phyloP scores from a whole-genome alignment of 1,139 yeast species.

The Candida sp. region DNA sequence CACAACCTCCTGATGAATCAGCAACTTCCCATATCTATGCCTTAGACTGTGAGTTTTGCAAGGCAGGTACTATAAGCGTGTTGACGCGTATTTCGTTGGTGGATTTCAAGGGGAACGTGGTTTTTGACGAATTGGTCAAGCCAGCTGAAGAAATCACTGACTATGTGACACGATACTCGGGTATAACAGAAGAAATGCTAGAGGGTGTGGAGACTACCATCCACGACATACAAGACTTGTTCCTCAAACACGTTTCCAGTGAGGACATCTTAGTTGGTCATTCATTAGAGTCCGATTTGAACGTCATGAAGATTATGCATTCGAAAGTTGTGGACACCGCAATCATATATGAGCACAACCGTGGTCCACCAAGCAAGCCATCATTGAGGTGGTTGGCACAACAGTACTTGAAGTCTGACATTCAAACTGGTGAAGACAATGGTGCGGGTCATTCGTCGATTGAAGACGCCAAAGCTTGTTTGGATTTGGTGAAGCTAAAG shows the following conservation, averaged over 20 bases:
- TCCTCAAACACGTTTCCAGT: conserved; percentile 44
- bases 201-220: conserved; percentile 66
- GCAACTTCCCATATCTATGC: conserved; percentile 63
- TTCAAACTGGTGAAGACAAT: conserved; percentile 60
- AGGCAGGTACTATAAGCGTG: conserved; percentile 61
- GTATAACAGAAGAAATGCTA: conserved; percentile 77
- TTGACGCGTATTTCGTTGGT: conserved; percentile 80
- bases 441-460: conserved; percentile 81
- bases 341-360: conserved; percentile 67
- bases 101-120: conserved; percentile 59
- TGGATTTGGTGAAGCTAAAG: conserved; percentile 76
- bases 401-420: conserved; percentile 55
- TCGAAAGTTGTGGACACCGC: conserved; percentile 74
- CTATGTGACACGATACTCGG: conserved; percentile 84
- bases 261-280: conserved; percentile 73
- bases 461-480: conserved; percentile 84
- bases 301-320: conserved; percentile 63
- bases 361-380: conserved; percentile 83
- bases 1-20: conserved; percentile 49
- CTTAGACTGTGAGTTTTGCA: conserved; percentile 94
- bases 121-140: conserved; percentile 76
- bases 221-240: conserved; percentile 64
- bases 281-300: conserved; percentile 71
- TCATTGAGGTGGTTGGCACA: conserved; percentile 71
- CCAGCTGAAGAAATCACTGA: conserved; percentile 78